Percentiles rank a stretch among this genome's conserved stretches.
phyloP scores from a whole-genome alignment of 2,329 filamentous ascomycete species.

The Pseudogymnoascus sp. region DNA sequence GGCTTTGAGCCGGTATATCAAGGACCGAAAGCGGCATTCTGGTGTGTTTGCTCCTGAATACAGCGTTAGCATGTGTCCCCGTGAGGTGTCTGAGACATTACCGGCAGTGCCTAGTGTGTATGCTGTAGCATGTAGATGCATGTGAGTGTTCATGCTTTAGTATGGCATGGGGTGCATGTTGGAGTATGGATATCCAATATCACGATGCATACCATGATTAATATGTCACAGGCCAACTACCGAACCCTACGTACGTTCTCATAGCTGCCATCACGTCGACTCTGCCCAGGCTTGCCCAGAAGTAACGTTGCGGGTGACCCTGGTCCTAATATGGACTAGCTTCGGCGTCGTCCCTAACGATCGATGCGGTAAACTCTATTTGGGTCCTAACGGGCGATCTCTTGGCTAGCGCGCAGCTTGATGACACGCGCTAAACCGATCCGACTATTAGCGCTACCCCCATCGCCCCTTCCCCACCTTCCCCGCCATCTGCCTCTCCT shows the following conservation, averaged over 20 bases:
- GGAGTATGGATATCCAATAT: neutral
- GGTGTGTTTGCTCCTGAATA: neutral
- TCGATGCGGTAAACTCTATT: neutral
- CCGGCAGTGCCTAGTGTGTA: neutral
- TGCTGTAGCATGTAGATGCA: neutral
- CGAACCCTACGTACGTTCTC: neutral
- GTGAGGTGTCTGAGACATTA: neutral
- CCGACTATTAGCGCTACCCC: neutral
- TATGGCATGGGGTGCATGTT: neutral
- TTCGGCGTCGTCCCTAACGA: neutral
- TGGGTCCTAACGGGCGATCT: neutral
- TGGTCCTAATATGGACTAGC: neutral
- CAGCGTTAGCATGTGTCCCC: constrained; percentile 5
- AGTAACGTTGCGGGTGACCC: constrained; percentile 6
- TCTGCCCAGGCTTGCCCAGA: neutral
- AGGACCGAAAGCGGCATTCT: neutral
- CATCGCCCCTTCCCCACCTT: neutral
- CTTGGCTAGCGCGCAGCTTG: neutral
- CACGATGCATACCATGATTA: neutral
- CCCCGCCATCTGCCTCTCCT: neutral
- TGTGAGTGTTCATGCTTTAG: neutral
- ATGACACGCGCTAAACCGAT: neutral
- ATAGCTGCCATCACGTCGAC: neutral
- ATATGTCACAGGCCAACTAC: constrained; percentile 1
- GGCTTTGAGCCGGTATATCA: neutral